Conservation (phyloP, 1,284 basidiomycete genomes). For the Agaricales sp. region DNA sequence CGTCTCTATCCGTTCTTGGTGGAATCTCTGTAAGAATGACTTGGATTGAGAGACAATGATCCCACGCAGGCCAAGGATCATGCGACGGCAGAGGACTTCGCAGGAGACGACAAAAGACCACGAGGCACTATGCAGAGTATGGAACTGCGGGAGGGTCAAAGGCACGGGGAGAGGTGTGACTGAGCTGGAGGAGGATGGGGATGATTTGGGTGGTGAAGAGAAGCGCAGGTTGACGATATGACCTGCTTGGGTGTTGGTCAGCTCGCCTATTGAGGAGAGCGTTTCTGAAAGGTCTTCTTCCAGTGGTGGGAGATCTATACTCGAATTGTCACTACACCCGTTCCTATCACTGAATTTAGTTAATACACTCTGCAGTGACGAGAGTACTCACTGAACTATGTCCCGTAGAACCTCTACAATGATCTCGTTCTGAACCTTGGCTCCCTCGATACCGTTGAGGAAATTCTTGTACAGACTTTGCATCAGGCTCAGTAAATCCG, state of each 20-base stretch:
- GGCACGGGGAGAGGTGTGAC: no score
- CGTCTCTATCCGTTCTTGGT: conserved; percentile 71
- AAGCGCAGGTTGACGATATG: conserved; percentile 69
- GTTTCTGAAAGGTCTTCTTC: conserved; percentile 62
- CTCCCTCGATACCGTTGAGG: conserved; percentile 59
- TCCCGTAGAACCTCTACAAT: conserved; percentile 53
- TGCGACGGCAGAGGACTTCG: conserved; percentile 76
- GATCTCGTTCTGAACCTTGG: conserved; percentile 56
- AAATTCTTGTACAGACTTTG: conserved; percentile 57
- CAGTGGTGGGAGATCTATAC: conserved; percentile 31
- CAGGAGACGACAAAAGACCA: conserved; percentile 87
- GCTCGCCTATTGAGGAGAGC: conserved; percentile 72
- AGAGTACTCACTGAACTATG: no score
- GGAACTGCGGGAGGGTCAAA: conserved; percentile 67
- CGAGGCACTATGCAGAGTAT: conserved; percentile 73
- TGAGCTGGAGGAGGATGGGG: conserved; percentile 36
- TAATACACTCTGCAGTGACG: no score
- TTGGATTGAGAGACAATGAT: conserved; percentile 83
- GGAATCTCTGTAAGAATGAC: conserved; percentile 78
- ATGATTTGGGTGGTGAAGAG: conserved; percentile 17
- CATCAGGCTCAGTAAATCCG: conserved; percentile 58
- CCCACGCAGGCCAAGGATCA: conserved; percentile 88
- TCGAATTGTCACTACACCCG: conserved; percentile 23
- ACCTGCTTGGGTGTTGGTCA: conserved; percentile 74
- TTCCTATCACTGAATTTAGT: no score